These are phyloP conservation scores for Phytophthora fragariae DNA, from an alignment of 352 stramenopile species.

Conservation along the genomic window DNA sequence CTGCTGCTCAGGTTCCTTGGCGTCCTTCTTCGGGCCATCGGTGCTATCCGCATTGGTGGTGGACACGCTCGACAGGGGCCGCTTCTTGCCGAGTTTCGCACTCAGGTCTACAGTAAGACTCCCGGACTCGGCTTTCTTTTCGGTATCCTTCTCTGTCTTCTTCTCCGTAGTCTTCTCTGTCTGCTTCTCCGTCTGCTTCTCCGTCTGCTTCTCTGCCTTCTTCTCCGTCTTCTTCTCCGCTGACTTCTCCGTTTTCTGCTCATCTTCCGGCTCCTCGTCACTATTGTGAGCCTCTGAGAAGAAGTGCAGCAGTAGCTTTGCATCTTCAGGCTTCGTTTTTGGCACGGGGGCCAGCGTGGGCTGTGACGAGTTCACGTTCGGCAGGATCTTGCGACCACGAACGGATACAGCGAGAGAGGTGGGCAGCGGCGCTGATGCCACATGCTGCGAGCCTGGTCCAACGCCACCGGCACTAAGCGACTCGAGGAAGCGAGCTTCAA, in stretches of 20 bases:
- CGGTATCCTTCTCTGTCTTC: constrained; percentile 2
- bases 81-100: constrained; percentile 68
- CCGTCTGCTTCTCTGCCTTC: neutral
- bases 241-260: constrained; percentile 24
- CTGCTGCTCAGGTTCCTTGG: constrained; percentile 20
- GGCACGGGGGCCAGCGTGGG: constrained; percentile 32
- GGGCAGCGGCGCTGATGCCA: constrained; percentile 14
- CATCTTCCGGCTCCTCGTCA: constrained; percentile 35
- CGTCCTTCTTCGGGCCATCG: constrained; percentile 9
- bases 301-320: constrained; percentile 81
- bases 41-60: constrained; percentile 11
- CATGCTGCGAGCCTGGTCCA: constrained; percentile 24
- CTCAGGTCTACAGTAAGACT: constrained; percentile 44
- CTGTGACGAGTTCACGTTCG: constrained; percentile 31
- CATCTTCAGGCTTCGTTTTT: constrained; percentile 65
- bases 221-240: neutral
- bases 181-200: no score
- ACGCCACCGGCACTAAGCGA: constrained; percentile 58
- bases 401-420: constrained; percentile 43
- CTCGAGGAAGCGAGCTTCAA: constrained; percentile 78
- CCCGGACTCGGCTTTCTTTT: constrained; percentile 13
- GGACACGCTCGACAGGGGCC: constrained; percentile 45
- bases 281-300: constrained; percentile 62
- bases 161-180: neutral
- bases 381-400: constrained; percentile 45